Evolutionary conservation across 257 asterid genomes (phyloP).

Genomic region (Verbascum thapsus): DNA sequence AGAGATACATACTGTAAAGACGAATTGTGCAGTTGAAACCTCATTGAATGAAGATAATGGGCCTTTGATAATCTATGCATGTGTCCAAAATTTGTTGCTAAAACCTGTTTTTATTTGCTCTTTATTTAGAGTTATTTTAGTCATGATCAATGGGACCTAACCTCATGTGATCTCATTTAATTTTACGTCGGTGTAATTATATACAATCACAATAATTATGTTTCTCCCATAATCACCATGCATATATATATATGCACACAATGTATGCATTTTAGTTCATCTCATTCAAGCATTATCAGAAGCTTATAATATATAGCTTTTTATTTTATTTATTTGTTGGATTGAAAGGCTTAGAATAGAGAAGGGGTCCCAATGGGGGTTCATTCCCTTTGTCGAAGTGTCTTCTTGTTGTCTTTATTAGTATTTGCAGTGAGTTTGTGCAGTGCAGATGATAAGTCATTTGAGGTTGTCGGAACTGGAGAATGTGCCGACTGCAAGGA

Average conservation of each 20-base stretch:
- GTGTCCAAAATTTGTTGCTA: conserved; percentile 42
- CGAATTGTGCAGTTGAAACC: conserved; percentile 47
- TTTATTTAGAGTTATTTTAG: no score
- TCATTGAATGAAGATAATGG: conserved; percentile 67
- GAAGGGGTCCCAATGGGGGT: conserved; percentile 47
- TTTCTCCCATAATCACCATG: no score
- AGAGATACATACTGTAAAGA: conserved; percentile 29
- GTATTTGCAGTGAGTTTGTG: conserved; percentile 38
- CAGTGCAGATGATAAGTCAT: conserved; percentile 41
- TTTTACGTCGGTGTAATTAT: conserved; percentile 49
- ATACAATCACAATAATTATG: no score
- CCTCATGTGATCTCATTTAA: conserved; percentile 76
- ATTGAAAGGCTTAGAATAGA: neutral
- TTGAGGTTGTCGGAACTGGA: conserved; percentile 57
- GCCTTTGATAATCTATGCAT: conserved; percentile 39
- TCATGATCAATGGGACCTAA: conserved; percentile 61
- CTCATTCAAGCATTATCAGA: conserved; percentile 20
- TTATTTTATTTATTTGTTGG: neutral
- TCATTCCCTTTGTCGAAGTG: conserved; percentile 44
- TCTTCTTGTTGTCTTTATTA: conserved; percentile 38
- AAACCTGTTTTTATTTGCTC: neutral
- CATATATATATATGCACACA: conserved; percentile 19
- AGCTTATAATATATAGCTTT: conserved; percentile 8
- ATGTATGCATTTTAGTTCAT: conserved; percentile 2
- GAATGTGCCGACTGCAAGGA: conserved; percentile 61